Evolutionary conservation across 2,329 filamentous ascomycete species (phyloP).

Genomic region (Zymoseptoria crescenta): DNA sequence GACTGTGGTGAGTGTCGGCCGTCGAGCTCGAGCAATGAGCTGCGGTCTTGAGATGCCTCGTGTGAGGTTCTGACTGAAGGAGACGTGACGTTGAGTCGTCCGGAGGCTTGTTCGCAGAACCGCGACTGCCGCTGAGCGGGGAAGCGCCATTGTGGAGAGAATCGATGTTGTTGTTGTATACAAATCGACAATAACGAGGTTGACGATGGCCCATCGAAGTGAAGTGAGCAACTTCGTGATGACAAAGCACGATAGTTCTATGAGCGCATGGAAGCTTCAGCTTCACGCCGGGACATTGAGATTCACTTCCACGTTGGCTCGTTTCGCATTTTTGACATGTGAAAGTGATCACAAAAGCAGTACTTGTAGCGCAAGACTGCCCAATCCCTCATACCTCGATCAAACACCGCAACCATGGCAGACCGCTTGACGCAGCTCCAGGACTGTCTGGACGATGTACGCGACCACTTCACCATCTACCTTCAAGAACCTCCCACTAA

Average conservation of each 20-base stretch:
- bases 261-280: not conserved
- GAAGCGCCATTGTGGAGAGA: slow-evolving; percentile 15
- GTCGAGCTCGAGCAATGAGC: not conserved
- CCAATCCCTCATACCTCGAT: not conserved
- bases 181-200: not conserved
- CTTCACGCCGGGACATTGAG: not conserved
- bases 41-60: not conserved
- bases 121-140: slow-evolving; percentile 14
- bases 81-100: slow-evolving; percentile 3
- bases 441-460: slow-evolving; percentile 73
- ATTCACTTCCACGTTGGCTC: not conserved
- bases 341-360: not conserved
- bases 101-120: slow-evolving; percentile 10
- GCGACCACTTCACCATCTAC: not conserved
- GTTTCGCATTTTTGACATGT: not conserved
- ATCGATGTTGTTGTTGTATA: not conserved
- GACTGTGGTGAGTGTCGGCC: slow-evolving; percentile 8
- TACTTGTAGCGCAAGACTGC: not conserved
- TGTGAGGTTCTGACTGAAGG: not conserved
- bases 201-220: too few relatives aligned
- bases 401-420: slow-evolving; percentile 14
- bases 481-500: slow-evolving; percentile 6
- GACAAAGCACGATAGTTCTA: not conserved
- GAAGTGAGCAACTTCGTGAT: not conserved
- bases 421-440: slow-evolving; percentile 78